Evolutionary conservation across 108 stramenopile species (phyloP), one percentile per base, ranked within the genome.

Genomic region (Nitzschia sp.): DNA sequence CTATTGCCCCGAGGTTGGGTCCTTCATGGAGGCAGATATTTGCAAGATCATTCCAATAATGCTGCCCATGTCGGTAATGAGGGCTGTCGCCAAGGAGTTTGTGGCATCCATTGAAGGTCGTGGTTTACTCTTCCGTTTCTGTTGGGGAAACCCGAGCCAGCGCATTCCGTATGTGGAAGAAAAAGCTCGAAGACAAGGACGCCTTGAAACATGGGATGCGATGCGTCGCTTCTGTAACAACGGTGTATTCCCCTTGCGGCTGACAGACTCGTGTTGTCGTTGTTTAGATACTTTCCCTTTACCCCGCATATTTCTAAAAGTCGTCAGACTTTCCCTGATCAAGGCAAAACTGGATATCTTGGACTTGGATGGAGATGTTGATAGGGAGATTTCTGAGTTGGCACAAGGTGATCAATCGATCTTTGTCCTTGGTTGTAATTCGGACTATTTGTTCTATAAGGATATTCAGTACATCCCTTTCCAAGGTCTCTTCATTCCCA

Each of bases 381-480:
- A 89, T 77, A 57, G 62, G 3, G 71, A 67, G 11, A 55, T 89
- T 65, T 86, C 88, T 17, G 11, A 38, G 24, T 60, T 59, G 1
- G 78, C 76, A 34, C 46, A 65, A 6, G 60, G 65, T 19, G 78
- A 85, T 56, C 53, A 25, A 3, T 37, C 40, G 10, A 72, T 82
- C 12, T 89, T 70, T 57, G 73, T 80, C 1, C 42, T 86, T 22
- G 88, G 76, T 19, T 48, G 70, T 21, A 86, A 89, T 80, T 75
- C 82, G 5, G 88, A 89, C 73, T 89, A 77, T 67, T 67, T 78
- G 40, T 73, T 89, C 21, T 89, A 63, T 65, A 81, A 83, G 17
- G 79, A 64, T 17, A 71, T 75, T n/a, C 72, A 84, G 22, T 88
- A 88, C 38, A 54, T 85, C 52, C 72, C 70, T 9, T 73, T 88